Percentiles rank a stretch among this genome's conserved stretches.
These are phyloP conservation scores for Hebeloma cylindrosporum DNA, from an alignment of 768 basidiomycete species.

Conservation along the genomic window DNA sequence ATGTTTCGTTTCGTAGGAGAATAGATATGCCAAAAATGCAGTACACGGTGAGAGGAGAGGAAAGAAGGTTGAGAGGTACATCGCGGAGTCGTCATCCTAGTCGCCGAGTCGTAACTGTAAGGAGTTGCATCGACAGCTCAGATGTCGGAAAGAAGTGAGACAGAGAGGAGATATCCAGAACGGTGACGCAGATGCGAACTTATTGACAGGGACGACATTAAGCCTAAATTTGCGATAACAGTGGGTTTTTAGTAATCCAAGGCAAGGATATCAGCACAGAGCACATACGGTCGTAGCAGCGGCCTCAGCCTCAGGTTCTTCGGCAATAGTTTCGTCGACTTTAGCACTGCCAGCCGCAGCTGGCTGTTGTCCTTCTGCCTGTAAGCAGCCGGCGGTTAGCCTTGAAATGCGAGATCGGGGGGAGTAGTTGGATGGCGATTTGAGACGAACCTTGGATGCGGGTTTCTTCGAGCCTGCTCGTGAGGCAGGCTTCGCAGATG, in stretches of 20 bases:
- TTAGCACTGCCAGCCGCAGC: conserved; percentile 36
- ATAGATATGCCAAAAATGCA: conserved; percentile 20
- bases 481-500: conserved; percentile 53
- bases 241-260: background rate
- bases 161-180: background rate
- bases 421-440: conserved; percentile 5
- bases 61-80: conserved; percentile 17
- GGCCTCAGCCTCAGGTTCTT: conserved; percentile 50
- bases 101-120: conserved; percentile 11
- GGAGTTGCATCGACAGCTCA: conserved; percentile 6
- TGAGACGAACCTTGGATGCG: conserved; percentile 58
- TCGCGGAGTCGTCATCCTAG: conserved; percentile 16
- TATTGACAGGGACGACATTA: background rate
- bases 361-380: conserved; percentile 42
- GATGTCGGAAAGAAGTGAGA: conserved; percentile 4
- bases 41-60: conserved; percentile 20
- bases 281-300: conserved; percentile 26
- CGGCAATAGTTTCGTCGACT: conserved; percentile 50
- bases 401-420: conserved; percentile 7
- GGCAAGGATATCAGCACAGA: background rate
- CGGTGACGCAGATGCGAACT: conserved; percentile 4
- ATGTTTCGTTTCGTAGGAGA: conserved; percentile 22
- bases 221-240: conserved; percentile 2
- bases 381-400: conserved; percentile 20
- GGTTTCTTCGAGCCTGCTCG: conserved; percentile 63